Evolutionary conservation across 2,329 filamentous ascomycete genomes (phyloP).

Genomic region (Stromatinia cepivora): DNA sequence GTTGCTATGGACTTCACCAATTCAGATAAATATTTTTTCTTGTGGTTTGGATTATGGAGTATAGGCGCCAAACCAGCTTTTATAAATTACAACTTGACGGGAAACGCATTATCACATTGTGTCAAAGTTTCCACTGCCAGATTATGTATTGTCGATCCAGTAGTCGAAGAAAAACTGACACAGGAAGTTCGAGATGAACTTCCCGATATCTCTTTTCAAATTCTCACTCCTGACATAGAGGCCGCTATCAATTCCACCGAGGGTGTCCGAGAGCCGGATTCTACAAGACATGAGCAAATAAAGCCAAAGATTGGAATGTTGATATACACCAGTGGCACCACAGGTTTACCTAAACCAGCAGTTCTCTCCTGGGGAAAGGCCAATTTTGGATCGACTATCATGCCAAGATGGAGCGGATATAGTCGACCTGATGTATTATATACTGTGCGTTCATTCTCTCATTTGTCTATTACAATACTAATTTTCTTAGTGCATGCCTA

Average conservation of each 20-base stretch:
- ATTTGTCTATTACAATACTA: constrained; percentile 28
- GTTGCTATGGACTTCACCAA: constrained; percentile 83
- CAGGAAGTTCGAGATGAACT: constrained; percentile 57
- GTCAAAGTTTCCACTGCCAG: constrained; percentile 66
- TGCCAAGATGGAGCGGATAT: constrained; percentile 57
- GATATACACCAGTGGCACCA: constrained; percentile 86
- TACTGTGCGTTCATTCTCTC: constrained; percentile 53
- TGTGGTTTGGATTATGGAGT: constrained; percentile 76
- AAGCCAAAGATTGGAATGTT: constrained; percentile 63
- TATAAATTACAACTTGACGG: constrained; percentile 82
- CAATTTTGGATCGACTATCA: constrained; percentile 54
- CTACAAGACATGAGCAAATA: constrained; percentile 50
- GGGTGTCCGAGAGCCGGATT: constrained; percentile 59
- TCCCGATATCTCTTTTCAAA: constrained; percentile 55
- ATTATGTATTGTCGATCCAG: constrained; percentile 68
- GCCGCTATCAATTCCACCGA: constrained; percentile 53
- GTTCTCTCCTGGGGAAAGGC: constrained; percentile 73
- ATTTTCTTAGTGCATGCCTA: constrained; percentile 69
- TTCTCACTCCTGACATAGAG: constrained; percentile 61
- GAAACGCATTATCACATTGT: constrained; percentile 71
- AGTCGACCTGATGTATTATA: constrained; percentile 68
- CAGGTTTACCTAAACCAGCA: constrained; percentile 78
- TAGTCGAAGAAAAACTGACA: constrained; percentile 55
- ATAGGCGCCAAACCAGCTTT: constrained; percentile 82
- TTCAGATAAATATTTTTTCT: constrained; percentile 72